Conservation (phyloP, 495 filamentous ascomycete species). For the Aspergillus ellipticus region DNA sequence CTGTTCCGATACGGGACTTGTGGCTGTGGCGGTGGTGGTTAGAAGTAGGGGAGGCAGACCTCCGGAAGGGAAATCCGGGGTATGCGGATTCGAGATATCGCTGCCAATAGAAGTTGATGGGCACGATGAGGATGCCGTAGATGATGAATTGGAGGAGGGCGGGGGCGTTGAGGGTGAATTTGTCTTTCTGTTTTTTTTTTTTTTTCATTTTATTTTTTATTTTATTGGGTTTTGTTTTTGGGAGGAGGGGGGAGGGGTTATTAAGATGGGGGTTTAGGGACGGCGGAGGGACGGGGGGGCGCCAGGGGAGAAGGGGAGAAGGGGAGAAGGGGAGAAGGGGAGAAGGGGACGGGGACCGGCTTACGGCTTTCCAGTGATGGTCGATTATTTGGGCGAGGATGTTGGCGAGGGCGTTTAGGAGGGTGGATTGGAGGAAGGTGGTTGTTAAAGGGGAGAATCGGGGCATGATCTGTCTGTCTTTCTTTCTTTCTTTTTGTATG, state of each 20-base stretch:
- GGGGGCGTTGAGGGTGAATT: constrained; percentile 50
- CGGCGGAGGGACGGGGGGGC: too few species aligned
- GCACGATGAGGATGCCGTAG: constrained; percentile 70
- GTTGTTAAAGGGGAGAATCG: constrained; percentile 52
- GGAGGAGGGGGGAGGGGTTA: neutral
- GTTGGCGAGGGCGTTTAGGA: constrained; percentile 74
- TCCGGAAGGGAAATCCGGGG: constrained; percentile 41
- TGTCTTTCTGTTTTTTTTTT: constrained; percentile 22
- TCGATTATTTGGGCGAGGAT: constrained; percentile 76
- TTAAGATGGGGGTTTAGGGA: too few species aligned
- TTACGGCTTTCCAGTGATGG: constrained; percentile 44
- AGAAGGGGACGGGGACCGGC: neutral
- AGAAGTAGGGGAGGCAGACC: neutral
- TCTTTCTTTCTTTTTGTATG: neutral
- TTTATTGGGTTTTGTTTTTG: neutral
- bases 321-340: neutral
- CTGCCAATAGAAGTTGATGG: constrained; percentile 89
- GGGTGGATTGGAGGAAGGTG: constrained; percentile 65
- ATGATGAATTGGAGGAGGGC: constrained; percentile 75
- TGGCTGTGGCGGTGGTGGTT: neutral
- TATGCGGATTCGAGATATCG: constrained; percentile 52
- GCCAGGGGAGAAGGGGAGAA: neutral
- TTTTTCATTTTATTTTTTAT: neutral
- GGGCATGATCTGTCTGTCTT: constrained; percentile 11
- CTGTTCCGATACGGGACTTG: neutral